Evolutionary conservation across 2,329 filamentous ascomycete species (phyloP).

Genomic region (Pestalotiopsis sp.): DNA sequence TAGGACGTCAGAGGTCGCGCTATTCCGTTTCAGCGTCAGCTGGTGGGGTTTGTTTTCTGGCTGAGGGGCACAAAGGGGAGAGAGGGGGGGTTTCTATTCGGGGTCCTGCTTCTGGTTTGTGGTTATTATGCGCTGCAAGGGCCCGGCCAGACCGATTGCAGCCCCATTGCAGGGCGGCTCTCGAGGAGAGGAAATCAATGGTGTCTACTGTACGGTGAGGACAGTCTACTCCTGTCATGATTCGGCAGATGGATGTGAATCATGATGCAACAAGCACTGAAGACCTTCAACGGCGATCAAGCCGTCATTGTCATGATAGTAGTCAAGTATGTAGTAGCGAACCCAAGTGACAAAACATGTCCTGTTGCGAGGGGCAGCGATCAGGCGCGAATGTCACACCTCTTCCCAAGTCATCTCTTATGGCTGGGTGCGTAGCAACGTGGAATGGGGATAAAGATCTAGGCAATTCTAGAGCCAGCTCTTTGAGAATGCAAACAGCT

Average conservation of each 20-base stretch:
- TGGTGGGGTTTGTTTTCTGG: constrained; percentile 8
- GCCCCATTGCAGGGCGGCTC: background rate
- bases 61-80: constrained; percentile 9
- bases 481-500: no score
- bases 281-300: background rate
- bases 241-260: background rate
- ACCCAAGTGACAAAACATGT: background rate
- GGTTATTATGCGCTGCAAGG: background rate
- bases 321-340: background rate
- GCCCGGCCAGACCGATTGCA: background rate
- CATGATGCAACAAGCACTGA: background rate
- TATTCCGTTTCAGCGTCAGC: constrained; percentile 7
- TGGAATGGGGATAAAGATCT: no score
- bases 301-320: background rate
- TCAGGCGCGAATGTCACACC: background rate
- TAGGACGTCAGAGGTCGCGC: constrained; percentile 8
- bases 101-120: background rate
- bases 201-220: no score
- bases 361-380: background rate
- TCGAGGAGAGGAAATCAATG: background rate
- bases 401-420: no score
- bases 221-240: no score
- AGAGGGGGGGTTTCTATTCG: background rate
- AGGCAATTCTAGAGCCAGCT: no score
- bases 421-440: no score